phyloP scores from a whole-genome alignment of 352 stramenopile genomes.

The Globisporangium polare region DNA sequence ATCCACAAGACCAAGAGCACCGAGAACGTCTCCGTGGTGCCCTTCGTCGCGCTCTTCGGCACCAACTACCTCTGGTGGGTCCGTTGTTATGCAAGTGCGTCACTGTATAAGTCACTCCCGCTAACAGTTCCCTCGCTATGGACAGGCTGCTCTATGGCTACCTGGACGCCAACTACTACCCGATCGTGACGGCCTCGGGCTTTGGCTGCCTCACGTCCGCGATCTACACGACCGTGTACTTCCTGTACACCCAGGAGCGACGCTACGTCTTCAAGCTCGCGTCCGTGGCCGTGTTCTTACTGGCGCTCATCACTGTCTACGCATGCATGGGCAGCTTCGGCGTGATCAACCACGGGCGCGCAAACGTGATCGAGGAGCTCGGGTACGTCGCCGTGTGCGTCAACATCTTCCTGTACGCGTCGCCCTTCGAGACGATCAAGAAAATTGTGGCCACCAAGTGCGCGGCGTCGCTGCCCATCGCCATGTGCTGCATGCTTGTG shows the following conservation, averaged over 20 bases:
- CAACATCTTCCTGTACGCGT: constrained; percentile 28
- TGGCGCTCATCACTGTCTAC: constrained; percentile 21
- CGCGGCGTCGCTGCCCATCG: constrained; percentile 41
- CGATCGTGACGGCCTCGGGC: background rate
- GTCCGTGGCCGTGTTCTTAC: background rate
- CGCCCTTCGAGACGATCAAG: constrained; percentile 31
- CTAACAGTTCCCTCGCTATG: too few relatives aligned
- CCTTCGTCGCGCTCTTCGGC: background rate
- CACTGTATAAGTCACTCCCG: too few relatives aligned
- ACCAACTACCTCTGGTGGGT: constrained; percentile 5
- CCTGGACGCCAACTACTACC: background rate
- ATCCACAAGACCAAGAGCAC: constrained; percentile 17
- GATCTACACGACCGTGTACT: constrained; percentile 9
- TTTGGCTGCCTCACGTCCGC: background rate
- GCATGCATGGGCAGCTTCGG: constrained; percentile 22
- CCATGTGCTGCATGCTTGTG: constrained; percentile 39
- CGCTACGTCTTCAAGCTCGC: constrained; percentile 2
- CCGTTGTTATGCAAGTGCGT: background rate
- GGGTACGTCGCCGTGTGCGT: constrained; percentile 19
- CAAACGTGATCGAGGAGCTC: constrained; percentile 13
- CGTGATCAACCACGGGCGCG: constrained; percentile 21
- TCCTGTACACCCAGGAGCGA: constrained; percentile 1
- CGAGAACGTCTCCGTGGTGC: constrained; percentile 10
- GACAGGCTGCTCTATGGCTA: background rate
- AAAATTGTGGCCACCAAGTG: constrained; percentile 26